Evolutionary conservation across 768 basidiomycete species (phyloP).

Genomic region (Podaxis mareebaensis): DNA sequence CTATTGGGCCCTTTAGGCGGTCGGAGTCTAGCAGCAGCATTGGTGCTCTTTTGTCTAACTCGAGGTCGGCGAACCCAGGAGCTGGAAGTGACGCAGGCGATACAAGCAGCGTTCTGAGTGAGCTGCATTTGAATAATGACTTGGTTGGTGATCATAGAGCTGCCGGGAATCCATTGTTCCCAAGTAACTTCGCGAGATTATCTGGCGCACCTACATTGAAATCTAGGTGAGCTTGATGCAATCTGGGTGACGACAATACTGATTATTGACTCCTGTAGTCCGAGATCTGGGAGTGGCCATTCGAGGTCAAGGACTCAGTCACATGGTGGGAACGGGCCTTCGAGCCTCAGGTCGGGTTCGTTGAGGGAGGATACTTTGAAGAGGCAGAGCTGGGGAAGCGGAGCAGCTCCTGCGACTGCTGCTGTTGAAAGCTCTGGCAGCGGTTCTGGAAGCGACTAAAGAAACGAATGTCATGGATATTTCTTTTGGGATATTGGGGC

Average conservation of each 20-base stretch:
- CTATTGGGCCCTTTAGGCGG: slow-evolving; percentile 36
- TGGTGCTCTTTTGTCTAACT: slow-evolving; percentile 20
- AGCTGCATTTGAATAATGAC: slow-evolving; percentile 29
- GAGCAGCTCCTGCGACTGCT: neutral
- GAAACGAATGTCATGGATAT: neutral
- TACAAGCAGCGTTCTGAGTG: slow-evolving; percentile 18
- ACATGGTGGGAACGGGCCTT: slow-evolving; percentile 19
- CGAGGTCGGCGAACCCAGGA: slow-evolving; percentile 20
- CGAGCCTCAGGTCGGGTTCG: slow-evolving; percentile 2
- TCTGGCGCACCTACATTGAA: slow-evolving; percentile 64
- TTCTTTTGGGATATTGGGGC: neutral
- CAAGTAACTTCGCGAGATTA: slow-evolving; percentile 74
- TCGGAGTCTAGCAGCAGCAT: slow-evolving; percentile 31
- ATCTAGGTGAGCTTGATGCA: slow-evolving; percentile 36
- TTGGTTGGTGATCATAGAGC: slow-evolving; percentile 61
- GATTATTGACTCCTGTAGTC: neutral
- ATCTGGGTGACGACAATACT: neutral
- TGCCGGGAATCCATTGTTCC: slow-evolving; percentile 80
- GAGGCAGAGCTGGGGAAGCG: slow-evolving; percentile 20
- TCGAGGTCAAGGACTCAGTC: slow-evolving; percentile 25
- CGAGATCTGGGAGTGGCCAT: slow-evolving; percentile 10
- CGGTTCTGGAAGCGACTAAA: slow-evolving; percentile 8
- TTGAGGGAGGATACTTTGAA: slow-evolving; percentile 8
- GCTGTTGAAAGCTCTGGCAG: neutral
- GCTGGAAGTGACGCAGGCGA: slow-evolving; percentile 20